Base-by-base conservation (phyloP, 495 filamentous ascomycete genomes). In the Amphirosellinia nigrospora region DNA sequence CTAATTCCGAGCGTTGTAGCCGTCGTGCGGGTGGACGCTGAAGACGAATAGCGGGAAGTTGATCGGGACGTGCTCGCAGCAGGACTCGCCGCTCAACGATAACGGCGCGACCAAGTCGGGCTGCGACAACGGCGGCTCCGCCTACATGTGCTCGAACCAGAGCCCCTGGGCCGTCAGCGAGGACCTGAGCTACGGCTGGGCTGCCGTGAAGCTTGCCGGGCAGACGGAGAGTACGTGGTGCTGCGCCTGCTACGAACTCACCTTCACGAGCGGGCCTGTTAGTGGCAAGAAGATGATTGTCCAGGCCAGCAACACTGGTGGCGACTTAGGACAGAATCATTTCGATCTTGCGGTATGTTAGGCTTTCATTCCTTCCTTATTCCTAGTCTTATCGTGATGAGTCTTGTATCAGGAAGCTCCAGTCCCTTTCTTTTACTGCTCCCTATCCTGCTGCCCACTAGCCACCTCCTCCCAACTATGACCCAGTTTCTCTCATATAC, bases 161-260 rank as follows among this genome's bases (percentile, higher is more conserved):
- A 77, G 76, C 70, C 90, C 90, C 11, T 91, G 89, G 89, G 88
- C 87, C 26, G 85, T 90, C 69, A 84, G 77, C 80, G 83, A 85
- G 32, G 79, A 76, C 8, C 38, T 86, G 1, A 80, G 87, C 34
- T 91, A 92, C 76, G 90, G 90, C 38, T 91, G 86, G 78, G 88
- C 89, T 4, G 89, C 89, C 30, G 88, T 89, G 26, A 84, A 80
- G 59, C 82, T 89, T 70, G 68, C 75, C 4, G 86, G 85, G 58
- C 79, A 81, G 65, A 86, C 78, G 39, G 88, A 90, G 79, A 76
- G 71, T 6, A 72, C 73, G 5, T 91, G 88, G 89, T 91, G 90
- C 82, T 91, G 90, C 76, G 82, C 86, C 69, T 91, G 90, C 78
- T 92, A 90, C 77, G 83, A 90, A 79, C 78, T 90, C 58, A 90